Percentiles rank a stretch among this genome's conserved stretches.
These are phyloP conservation scores for Dictyostelium purpureum DNA, from an alignment of 78 protist genomes.

Conservation along the genomic window DNA sequence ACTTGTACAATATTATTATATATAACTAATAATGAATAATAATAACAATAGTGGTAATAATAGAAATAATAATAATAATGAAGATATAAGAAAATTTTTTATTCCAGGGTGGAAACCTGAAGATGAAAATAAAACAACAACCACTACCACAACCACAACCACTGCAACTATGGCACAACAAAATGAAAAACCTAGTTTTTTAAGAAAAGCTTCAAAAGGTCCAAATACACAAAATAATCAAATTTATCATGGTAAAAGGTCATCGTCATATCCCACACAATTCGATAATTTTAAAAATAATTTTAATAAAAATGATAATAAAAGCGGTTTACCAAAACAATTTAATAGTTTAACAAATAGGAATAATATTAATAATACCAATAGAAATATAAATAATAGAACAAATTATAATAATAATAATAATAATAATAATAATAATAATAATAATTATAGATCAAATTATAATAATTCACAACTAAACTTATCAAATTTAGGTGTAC, in stretches of 20 bases:
- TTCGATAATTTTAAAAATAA: no score
- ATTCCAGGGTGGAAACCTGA: background rate
- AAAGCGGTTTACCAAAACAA: background rate
- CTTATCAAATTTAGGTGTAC: slow-evolving; percentile 41
- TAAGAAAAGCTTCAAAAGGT: background rate
- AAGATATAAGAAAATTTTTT: background rate
- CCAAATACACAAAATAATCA: background rate
- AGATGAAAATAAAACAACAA: background rate
- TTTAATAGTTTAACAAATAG: background rate
- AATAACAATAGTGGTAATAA: background rate
- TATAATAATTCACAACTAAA: slow-evolving; percentile 6
- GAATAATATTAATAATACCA: background rate
- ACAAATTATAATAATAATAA: background rate
- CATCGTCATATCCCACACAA: background rate
- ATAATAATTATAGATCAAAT: background rate
- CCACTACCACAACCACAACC: background rate
- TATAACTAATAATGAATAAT: no score
- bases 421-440: background rate
- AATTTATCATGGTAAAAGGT: slow-evolving; percentile 8
- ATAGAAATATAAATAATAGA: background rate
- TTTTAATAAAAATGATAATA: no score
- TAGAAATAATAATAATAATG: background rate
- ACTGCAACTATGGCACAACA: background rate
- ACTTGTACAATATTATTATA: no score
- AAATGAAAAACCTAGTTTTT: slow-evolving; percentile 6